Conservation (phyloP, 257 asterid species). For the Echites panduratus region DNA sequence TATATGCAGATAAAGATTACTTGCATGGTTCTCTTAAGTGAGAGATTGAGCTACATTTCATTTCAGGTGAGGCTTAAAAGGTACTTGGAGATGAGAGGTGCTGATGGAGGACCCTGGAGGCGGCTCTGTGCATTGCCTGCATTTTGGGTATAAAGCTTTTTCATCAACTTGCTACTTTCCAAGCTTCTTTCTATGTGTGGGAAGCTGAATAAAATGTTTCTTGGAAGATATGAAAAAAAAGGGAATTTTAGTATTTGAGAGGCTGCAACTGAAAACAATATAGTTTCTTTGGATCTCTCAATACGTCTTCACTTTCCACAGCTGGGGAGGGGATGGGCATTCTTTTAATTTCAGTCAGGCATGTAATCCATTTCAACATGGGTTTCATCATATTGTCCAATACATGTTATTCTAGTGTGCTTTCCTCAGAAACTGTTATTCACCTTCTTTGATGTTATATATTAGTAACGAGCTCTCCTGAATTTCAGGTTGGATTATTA, state of each 20-base stretch:
- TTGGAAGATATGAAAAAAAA: not conserved
- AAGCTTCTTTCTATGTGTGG: not conserved
- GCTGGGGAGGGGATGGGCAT: not conserved
- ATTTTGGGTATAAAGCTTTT: slow-evolving; percentile 60
- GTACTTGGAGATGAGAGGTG: slow-evolving; percentile 98
- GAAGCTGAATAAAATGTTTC: not conserved
- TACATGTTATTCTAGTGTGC: not conserved
- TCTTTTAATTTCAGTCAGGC: not conserved
- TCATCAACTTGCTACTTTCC: not conserved
- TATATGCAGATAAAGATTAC: not conserved
- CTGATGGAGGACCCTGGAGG: slow-evolving; percentile 99
- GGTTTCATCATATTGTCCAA: not conserved
- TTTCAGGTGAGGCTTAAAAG: slow-evolving; percentile 93
- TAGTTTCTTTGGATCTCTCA: not conserved
- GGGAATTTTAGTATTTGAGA: not conserved
- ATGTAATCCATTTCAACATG: not conserved
- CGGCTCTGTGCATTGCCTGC: slow-evolving; percentile 97
- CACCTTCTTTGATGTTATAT: not conserved
- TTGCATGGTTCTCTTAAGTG: not conserved
- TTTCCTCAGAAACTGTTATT: not conserved
- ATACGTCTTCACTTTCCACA: not conserved
- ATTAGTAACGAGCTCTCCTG: not conserved
- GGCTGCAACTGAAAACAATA: not conserved
- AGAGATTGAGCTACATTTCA: slow-evolving; percentile 13
- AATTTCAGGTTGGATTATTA: slow-evolving; percentile 79